A percentile compares a stretch with the other conserved stretches of the same genome.
phyloP scores from a whole-genome alignment of 306 rosid species.

The Sicyos edulis region DNA sequence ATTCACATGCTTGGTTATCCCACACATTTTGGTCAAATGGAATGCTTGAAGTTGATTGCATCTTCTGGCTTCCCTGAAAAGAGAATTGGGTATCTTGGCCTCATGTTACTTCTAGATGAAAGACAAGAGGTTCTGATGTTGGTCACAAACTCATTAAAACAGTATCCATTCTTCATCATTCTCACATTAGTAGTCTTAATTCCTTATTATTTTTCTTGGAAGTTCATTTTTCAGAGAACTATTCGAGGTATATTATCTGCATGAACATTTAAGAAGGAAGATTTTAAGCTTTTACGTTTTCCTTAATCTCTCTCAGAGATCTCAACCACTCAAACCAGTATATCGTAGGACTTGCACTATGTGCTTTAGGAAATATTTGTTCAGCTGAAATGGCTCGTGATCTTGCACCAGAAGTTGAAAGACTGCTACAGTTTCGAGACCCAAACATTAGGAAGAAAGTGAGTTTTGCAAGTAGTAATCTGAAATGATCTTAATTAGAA shows the following conservation, averaged over 20 bases:
- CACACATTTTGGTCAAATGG: conserved; percentile 99
- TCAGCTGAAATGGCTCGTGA: conserved; percentile 99
- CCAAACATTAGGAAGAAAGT: conserved; percentile 96
- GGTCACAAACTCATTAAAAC: conserved; percentile 96
- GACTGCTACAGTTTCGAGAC: conserved; percentile 85
- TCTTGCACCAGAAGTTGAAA: conserved; percentile 96
- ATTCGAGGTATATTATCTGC: not conserved
- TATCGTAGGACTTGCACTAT: conserved; percentile 98
- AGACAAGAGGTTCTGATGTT: conserved; percentile 99
- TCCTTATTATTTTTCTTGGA: not conserved
- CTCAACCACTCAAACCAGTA: conserved; percentile 93
- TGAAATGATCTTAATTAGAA: not conserved
- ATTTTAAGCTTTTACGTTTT: conserved; percentile 20
- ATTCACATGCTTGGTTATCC: conserved; percentile 99
- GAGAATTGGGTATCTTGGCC: conserved; percentile 98
- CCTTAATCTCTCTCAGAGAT: conserved; percentile 86
- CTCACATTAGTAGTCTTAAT: not conserved
- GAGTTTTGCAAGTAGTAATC: conserved; percentile 16
- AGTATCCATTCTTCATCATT: conserved; percentile 64
- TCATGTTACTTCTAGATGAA: conserved; percentile 99
- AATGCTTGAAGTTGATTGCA: conserved; percentile 90
- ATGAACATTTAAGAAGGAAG: conserved; percentile 23
- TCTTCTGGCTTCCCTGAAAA: conserved; percentile 96
- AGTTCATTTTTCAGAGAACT: conserved; percentile 8
- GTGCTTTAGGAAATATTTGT: conserved; percentile 98